Conservation (phyloP, 75 land plant species). For the Pinus taeda region DNA sequence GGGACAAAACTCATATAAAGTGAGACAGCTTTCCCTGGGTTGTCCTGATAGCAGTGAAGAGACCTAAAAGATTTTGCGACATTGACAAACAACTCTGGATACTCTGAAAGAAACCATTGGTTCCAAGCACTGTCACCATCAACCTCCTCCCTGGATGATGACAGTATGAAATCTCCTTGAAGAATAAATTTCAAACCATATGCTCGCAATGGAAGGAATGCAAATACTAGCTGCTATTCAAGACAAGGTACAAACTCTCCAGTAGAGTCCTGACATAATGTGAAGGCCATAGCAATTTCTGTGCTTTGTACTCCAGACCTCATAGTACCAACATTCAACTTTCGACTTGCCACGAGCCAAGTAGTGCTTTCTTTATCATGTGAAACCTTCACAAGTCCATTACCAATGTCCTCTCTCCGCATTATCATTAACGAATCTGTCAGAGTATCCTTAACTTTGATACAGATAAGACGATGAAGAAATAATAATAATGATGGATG, state of each 20-base stretch:
- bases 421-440: conserved; percentile 49
- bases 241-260: conserved; percentile 50
- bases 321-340: conserved; percentile 39
- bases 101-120: conserved; percentile 89
- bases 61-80: conserved; percentile 59
- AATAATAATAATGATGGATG: conserved; percentile 90
- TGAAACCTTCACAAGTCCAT: conserved; percentile 75
- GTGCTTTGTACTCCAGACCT: conserved; percentile 61
- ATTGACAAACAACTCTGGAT: conserved; percentile 66
- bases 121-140: conserved; percentile 92
- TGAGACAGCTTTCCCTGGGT: conserved; percentile 63
- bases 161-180: conserved; percentile 91
- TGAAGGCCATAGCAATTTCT: conserved; percentile 83
- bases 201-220: conserved; percentile 85
- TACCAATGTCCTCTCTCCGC: conserved; percentile 60
- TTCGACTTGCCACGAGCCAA: conserved; percentile 65
- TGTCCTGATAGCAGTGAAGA: conserved; percentile 48
- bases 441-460: conserved; percentile 59
- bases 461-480: conserved; percentile 72
- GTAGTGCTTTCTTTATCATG: conserved; percentile 55
- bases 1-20: conserved; percentile 88
- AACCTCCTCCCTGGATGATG: conserved; percentile 92
- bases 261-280: conserved; percentile 41
- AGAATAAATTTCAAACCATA: conserved; percentile 93
- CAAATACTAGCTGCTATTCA: conserved; percentile 82